Percentiles rank a stretch among this genome's conserved stretches.
These are phyloP conservation scores for Cryptosporidium baileyi DNA, from an alignment of 169 alveolate genomes.

Conservation along the genomic window DNA sequence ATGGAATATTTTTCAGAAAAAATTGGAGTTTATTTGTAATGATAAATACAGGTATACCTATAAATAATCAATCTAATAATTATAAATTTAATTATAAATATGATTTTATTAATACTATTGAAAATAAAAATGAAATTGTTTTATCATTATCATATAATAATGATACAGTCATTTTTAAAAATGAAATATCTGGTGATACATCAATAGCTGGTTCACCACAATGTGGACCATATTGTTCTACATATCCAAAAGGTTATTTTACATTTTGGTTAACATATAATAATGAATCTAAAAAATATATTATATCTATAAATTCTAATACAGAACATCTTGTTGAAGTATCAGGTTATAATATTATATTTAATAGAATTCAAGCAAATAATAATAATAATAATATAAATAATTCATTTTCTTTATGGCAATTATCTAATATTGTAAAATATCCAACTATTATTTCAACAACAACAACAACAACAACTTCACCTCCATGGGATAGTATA, in stretches of 20 bases:
- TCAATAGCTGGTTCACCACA: slow-evolving; percentile 61
- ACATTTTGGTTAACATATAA: slow-evolving; percentile 47
- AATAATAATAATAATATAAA: background rate
- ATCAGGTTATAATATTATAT: background rate
- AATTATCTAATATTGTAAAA: background rate
- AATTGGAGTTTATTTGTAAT: slow-evolving; percentile 49
- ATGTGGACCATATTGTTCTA: slow-evolving; percentile 65
- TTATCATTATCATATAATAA: background rate
- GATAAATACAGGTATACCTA: slow-evolving; percentile 42
- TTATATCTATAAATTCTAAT: slow-evolving; percentile 18
- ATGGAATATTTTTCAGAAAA: slow-evolving; percentile 2
- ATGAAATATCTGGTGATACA: slow-evolving; percentile 28
- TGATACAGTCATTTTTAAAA: slow-evolving; percentile 16
- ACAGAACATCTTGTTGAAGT: background rate
- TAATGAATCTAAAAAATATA: background rate
- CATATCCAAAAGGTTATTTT: slow-evolving; percentile 47
- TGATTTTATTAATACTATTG: background rate
- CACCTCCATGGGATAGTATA: slow-evolving; percentile 27
- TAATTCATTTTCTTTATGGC: slow-evolving; percentile 2
- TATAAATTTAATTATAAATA: slow-evolving; percentile 40
- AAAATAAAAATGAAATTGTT: background rate
- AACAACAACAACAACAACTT: slow-evolving; percentile 50
- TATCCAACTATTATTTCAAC: slow-evolving; percentile 15
- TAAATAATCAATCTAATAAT: background rate
- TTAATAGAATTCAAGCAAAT: background rate